Evolutionary conservation across 1,139 yeast genomes (phyloP).

Genomic region (Magnusiomyces suaveolens): DNA sequence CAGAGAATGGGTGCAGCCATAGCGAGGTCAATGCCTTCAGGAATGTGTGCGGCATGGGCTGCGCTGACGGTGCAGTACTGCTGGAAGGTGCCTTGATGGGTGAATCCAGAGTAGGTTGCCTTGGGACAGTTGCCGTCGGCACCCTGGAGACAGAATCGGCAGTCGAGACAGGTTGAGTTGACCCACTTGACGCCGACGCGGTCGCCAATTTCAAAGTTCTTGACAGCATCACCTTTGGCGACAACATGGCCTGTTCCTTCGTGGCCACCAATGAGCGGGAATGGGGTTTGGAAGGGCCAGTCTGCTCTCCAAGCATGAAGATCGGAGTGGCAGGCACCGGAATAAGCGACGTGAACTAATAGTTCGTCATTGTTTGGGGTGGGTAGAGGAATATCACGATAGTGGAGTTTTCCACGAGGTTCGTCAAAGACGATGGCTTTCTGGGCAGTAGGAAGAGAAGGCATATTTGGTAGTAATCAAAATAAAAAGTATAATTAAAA

Average conservation of each 20-base stretch:
- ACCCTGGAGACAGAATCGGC: slow-evolving; percentile 19
- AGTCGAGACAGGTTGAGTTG: slow-evolving; percentile 21
- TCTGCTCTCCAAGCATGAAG: slow-evolving; percentile 21
- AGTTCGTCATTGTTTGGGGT: slow-evolving; percentile 23
- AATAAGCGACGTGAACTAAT: slow-evolving; percentile 24
- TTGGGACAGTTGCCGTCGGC: slow-evolving; percentile 19
- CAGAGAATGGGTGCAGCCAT: slow-evolving; percentile 60
- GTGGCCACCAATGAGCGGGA: slow-evolving; percentile 22
- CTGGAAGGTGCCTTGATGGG: slow-evolving; percentile 69
- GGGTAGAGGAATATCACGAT: slow-evolving; percentile 27
- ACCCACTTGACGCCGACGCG: slow-evolving; percentile 23
- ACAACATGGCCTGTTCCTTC: slow-evolving; percentile 26
- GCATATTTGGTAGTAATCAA: too few species aligned
- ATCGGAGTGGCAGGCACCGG: slow-evolving; percentile 36
- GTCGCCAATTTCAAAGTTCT: slow-evolving; percentile 19
- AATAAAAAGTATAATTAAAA: too few species aligned
- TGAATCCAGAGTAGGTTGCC: slow-evolving; percentile 42
- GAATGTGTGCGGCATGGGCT: slow-evolving; percentile 64
- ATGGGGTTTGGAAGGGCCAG: slow-evolving; percentile 12
- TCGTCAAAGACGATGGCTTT: slow-evolving; percentile 22
- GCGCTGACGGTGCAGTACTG: slow-evolving; percentile 71
- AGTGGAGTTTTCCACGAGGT: slow-evolving; percentile 15
- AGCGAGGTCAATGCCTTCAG: slow-evolving; percentile 56
- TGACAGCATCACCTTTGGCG: slow-evolving; percentile 19
- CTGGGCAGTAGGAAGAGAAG: slow-evolving; percentile 22